Evolutionary conservation across 2,329 filamentous ascomycete genomes (phyloP), one percentile per base, ranked within the genome.

Genomic region (Thyridium curvatum): DNA sequence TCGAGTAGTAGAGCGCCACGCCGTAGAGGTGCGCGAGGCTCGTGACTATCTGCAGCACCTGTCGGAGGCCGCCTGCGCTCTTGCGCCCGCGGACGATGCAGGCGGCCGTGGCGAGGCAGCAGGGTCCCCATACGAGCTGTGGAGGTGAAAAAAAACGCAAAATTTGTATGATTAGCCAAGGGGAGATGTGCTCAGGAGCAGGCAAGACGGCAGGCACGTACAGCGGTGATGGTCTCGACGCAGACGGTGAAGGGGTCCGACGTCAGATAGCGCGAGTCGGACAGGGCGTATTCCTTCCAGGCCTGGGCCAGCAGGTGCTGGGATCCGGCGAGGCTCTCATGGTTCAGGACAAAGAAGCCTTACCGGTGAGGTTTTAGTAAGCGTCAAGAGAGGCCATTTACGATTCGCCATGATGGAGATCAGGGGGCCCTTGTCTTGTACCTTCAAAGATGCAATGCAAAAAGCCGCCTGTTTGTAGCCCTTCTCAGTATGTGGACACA

Each of bases 261-360:
- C 3, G 83, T 89, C 50, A 95, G 67, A 55, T 95, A 95, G 32
- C 89, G 75, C 39, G 88, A 94, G 64, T 95, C 89, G 3, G 86
- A 90, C 28, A 90, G 72, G 3, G 86, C 74, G 58, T 95, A 95
- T 61, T 95, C 89, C 57, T 95, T 95, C 89, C 89, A 95, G 33
- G 94, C 69, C 65, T 95, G 87, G 3, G 83, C 86, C 41, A 90
- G 83, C 8, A 93, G 64, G 39, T 82, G 79, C 56, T 88, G 82
- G 43, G 77, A 77, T 10, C 74, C 67, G 0, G 80, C 77, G 56
- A 95, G 72, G 17, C 64, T 66, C 16, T 67, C 62, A 57, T 86
- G 83, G 56, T 90, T 79, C 46, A 76, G 60, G 45, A 89, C 72
- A 56, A 88, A 94, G 60, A 94, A 94, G 30, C 82, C 78, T 81